phyloP scores from a whole-genome alignment of 495 filamentous ascomycete species.

The Lepraria neglecta region DNA sequence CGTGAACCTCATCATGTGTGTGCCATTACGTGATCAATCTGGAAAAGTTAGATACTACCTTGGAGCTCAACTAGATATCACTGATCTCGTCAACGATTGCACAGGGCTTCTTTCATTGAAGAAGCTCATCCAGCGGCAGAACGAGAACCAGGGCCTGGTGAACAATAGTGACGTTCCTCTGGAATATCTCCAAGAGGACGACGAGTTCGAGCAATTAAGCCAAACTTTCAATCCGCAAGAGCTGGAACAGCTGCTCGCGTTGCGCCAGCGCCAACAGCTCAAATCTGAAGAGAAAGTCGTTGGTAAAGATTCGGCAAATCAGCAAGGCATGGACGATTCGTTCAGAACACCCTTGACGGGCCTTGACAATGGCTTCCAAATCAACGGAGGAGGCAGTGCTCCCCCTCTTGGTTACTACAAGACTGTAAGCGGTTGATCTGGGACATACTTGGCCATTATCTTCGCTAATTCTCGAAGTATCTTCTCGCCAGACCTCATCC shows the following conservation, averaged over 20 bases:
- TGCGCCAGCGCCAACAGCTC: constrained; percentile 25
- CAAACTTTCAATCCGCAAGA: constrained; percentile 54
- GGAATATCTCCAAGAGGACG: constrained; percentile 26
- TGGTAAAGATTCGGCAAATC: background rate
- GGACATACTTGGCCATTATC: background rate
- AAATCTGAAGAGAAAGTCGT: constrained; percentile 12
- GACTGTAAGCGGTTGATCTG: constrained; percentile 32
- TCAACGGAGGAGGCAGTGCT: constrained; percentile 16
- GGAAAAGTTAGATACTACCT: constrained; percentile 57
- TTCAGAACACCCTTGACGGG: constrained; percentile 7
- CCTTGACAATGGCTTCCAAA: constrained; percentile 13
- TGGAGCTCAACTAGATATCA: constrained; percentile 56
- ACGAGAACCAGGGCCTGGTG: background rate
- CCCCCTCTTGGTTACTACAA: constrained; percentile 40
- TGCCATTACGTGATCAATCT: constrained; percentile 55
- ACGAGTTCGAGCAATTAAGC: constrained; percentile 49
- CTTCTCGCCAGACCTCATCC: constrained; percentile 57
- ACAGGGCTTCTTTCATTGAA: constrained; percentile 50
- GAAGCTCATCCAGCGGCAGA: constrained; percentile 33
- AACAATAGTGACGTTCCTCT: constrained; percentile 16
- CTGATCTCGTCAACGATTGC: constrained; percentile 47
- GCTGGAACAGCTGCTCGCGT: constrained; percentile 40
- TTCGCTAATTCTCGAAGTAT: constrained; percentile 40
- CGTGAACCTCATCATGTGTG: constrained; percentile 58
- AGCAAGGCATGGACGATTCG: background rate